These are phyloP conservation scores for Neurospora sp. DNA, from an alignment of 495 filamentous ascomycete genomes.

Conservation along the genomic window DNA sequence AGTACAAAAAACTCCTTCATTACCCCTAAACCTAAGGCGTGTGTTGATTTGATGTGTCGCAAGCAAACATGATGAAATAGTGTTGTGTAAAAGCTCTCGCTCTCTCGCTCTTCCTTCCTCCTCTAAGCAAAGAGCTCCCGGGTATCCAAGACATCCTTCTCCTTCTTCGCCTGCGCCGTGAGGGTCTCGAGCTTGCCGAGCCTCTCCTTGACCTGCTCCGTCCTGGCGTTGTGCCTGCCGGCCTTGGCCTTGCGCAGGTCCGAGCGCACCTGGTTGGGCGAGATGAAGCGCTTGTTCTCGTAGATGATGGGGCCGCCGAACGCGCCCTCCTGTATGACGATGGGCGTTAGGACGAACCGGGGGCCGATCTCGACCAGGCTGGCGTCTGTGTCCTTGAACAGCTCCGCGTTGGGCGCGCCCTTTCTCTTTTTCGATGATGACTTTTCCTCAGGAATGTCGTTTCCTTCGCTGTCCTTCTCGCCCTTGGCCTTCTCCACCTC, in stretches of 20 bases:
- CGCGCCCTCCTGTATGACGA: conserved; percentile 87
- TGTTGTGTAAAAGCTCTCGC: not conserved
- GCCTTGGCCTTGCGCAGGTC: conserved; percentile 70
- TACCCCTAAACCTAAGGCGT: not conserved
- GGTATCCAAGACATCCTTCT: conserved; percentile 65
- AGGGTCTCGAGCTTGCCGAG: conserved; percentile 64
- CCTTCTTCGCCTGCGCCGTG: conserved; percentile 48
- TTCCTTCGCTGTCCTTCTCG: conserved; percentile 22
- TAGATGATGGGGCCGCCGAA: conserved; percentile 97
- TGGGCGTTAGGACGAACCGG: conserved; percentile 88
- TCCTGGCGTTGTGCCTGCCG: conserved; percentile 57
- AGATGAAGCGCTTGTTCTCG: conserved; percentile 97
- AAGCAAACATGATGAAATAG: not conserved
- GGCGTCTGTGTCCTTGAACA: conserved; percentile 53
- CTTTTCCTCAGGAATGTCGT: conserved; percentile 10
- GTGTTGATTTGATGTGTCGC: not conserved
- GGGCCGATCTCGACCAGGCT: conserved; percentile 90
- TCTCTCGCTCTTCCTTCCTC: not conserved
- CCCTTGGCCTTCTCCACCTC: conserved; percentile 59
- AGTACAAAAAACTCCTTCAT: not conserved
- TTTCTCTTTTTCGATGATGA: conserved; percentile 21
- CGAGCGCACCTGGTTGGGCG: conserved; percentile 83
- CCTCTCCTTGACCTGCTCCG: conserved; percentile 61
- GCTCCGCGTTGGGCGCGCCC: conserved; percentile 15
- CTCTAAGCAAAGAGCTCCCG: conserved; percentile 69